phyloP scores from a whole-genome alignment of 495 filamentous ascomycete species.

The Penicillium canariense region DNA sequence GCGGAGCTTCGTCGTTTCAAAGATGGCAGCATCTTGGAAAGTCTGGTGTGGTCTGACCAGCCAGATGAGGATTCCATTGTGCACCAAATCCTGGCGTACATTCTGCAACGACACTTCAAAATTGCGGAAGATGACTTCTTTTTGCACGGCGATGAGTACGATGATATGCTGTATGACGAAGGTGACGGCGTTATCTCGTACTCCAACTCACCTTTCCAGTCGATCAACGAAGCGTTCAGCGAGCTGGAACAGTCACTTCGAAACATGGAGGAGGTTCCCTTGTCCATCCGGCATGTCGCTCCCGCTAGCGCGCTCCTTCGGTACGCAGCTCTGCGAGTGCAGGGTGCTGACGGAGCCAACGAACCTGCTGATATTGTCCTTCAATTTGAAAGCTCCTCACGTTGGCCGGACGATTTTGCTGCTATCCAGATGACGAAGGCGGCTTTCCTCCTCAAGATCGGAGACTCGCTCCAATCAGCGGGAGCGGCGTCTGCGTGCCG shows the following conservation, averaged over 20 bases:
- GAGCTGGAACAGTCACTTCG: conserved; percentile 71
- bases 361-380: conserved; percentile 66
- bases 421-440: conserved; percentile 93
- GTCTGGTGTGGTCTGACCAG: conserved; percentile 72
- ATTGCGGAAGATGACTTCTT: conserved; percentile 48
- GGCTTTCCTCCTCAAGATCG: conserved; percentile 83
- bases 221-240: conserved; percentile 60
- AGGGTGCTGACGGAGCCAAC: conserved; percentile 31
- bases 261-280: conserved; percentile 71
- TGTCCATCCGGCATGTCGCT: conserved; percentile 74
- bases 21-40: conserved; percentile 58
- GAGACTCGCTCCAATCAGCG: conserved; percentile 60
- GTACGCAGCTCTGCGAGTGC: conserved; percentile 59
- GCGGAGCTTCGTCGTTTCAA: conserved; percentile 55
- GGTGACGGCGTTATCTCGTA: conserved; percentile 37
- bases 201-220: conserved; percentile 51
- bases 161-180: conserved; percentile 50
- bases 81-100: conserved; percentile 73
- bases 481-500: conserved; percentile 52
- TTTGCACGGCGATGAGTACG: conserved; percentile 62
- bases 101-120: conserved; percentile 65
- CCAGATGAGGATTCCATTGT: conserved; percentile 62
- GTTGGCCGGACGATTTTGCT: conserved; percentile 87
- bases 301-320: conserved; percentile 69
- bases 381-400: conserved; percentile 88